A percentile compares a stretch with the other conserved stretches of the same genome.
Conservation (phyloP, 106 monocot genomes). For the Dendrobium huoshanense region DNA sequence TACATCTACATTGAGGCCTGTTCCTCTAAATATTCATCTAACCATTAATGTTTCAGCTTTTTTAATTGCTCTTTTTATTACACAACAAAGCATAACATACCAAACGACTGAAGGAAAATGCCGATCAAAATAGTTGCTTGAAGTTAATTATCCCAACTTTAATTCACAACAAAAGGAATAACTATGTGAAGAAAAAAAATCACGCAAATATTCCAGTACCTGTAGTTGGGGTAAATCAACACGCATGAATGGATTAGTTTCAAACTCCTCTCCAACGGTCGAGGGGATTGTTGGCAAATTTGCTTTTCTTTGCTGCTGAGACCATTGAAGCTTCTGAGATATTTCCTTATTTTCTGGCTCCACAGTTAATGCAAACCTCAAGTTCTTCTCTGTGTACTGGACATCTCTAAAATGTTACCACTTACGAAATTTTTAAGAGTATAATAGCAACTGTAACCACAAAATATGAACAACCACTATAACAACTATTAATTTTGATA, state of each 20-base stretch:
- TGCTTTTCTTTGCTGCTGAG: constrained; percentile 47
- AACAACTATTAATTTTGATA: background rate
- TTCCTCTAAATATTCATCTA: background rate
- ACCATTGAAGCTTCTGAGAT: constrained; percentile 70
- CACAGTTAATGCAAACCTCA: constrained; percentile 75
- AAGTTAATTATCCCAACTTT: background rate
- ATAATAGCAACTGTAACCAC: background rate
- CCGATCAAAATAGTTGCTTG: background rate
- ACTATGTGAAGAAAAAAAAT: background rate
- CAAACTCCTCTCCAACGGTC: constrained; percentile 76
- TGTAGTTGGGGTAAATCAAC: constrained; percentile 84
- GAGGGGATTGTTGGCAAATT: constrained; percentile 85
- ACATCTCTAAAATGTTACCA: background rate
- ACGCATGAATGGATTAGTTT: constrained; percentile 97
- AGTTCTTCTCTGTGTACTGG: constrained; percentile 92
- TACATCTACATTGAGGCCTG: background rate
- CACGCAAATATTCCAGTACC: constrained; percentile 13
- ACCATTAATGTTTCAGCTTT: background rate
- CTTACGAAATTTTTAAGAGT: background rate
- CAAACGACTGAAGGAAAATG: background rate
- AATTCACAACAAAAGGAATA: constrained; percentile 2
- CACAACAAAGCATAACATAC: background rate
- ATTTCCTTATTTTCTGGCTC: constrained; percentile 80
- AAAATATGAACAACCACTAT: background rate
- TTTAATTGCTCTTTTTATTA: background rate